These are phyloP conservation scores for Aspergillus aculeatinus DNA, from an alignment of 2,329 filamentous ascomycete genomes.

Conservation along the genomic window DNA sequence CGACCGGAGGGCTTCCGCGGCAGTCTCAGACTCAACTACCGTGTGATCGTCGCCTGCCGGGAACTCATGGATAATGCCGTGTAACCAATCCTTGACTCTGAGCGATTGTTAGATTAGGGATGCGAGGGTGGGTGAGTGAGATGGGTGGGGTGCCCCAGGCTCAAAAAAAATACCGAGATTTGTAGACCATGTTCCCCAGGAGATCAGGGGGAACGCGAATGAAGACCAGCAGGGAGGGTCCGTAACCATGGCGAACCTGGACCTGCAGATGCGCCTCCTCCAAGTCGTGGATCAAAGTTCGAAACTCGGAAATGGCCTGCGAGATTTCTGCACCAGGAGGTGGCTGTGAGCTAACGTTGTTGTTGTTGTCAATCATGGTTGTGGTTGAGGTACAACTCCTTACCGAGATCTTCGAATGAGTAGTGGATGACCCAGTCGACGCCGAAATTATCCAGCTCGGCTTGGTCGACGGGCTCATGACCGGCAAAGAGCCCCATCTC, in stretches of 20 bases:
- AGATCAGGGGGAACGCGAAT: constrained; percentile 75
- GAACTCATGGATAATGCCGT: constrained; percentile 75
- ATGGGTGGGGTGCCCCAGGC: neutral
- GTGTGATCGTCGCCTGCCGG: constrained; percentile 71
- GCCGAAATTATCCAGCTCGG: constrained; percentile 57
- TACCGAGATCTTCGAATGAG: constrained; percentile 68
- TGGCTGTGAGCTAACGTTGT: constrained; percentile 7
- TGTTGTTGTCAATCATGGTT: constrained; percentile 4
- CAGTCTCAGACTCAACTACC: constrained; percentile 75
- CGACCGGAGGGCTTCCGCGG: constrained; percentile 83
- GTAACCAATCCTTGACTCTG: constrained; percentile 90
- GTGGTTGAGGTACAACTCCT: constrained; percentile 13
- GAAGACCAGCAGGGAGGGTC: constrained; percentile 76
- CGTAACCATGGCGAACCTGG: constrained; percentile 79
- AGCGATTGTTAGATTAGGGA: neutral
- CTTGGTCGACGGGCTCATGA: constrained; percentile 17
- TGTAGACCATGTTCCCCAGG: constrained; percentile 77
- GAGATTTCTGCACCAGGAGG: constrained; percentile 55
- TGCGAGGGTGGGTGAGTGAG: neutral
- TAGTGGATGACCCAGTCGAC: constrained; percentile 90
- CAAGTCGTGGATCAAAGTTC: constrained; percentile 72
- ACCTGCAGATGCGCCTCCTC: constrained; percentile 78
- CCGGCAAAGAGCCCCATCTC: constrained; percentile 30
- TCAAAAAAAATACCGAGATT: constrained; percentile 59
- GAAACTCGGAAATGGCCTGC: constrained; percentile 72